Conservation (phyloP, 2,329 filamentous ascomycete species). For the Alternaria ethzedia region DNA sequence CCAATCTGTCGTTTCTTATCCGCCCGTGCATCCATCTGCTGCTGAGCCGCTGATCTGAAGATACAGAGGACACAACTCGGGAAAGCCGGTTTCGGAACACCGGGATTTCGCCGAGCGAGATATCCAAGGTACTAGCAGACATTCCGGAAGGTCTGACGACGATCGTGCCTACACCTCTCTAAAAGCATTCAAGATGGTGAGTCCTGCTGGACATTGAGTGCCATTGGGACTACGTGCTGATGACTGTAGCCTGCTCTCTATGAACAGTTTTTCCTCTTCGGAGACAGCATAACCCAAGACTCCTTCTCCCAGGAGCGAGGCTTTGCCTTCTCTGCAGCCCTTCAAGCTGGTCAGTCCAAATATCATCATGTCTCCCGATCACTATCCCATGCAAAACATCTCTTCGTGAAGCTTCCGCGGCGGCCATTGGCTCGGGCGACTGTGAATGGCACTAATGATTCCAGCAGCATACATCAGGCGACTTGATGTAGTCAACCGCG, state of each 20-base stretch:
- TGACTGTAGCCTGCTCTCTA: slow-evolving; percentile 35
- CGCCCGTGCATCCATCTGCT: neutral
- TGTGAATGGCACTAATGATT: slow-evolving; percentile 7
- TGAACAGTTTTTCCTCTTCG: slow-evolving; percentile 73
- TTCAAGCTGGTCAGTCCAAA: slow-evolving; percentile 68
- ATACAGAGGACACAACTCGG: neutral
- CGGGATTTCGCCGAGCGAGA: slow-evolving; percentile 5
- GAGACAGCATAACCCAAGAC: slow-evolving; percentile 85
- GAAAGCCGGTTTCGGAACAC: neutral
- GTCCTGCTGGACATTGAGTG: neutral
- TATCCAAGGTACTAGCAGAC: neutral
- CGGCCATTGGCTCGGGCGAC: neutral
- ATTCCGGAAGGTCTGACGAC: neutral
- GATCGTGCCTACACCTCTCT: neutral
- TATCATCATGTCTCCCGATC: neutral
- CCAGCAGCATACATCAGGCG: slow-evolving; percentile 73
- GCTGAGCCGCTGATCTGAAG: slow-evolving; percentile 2
- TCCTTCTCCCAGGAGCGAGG: slow-evolving; percentile 67
- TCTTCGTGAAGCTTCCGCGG: neutral
- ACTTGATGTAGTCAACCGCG: slow-evolving; percentile 87
- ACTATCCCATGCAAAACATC: slow-evolving; percentile 2
- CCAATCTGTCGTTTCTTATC: neutral
- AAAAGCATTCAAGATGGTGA: slow-evolving; percentile 13
- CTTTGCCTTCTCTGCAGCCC: slow-evolving; percentile 75
- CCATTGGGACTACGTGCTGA: slow-evolving; percentile 1